Evolutionary conservation across 257 asterid species (phyloP), one percentile per base, ranked within the genome.

Genomic region (Solanum verrucosum): DNA sequence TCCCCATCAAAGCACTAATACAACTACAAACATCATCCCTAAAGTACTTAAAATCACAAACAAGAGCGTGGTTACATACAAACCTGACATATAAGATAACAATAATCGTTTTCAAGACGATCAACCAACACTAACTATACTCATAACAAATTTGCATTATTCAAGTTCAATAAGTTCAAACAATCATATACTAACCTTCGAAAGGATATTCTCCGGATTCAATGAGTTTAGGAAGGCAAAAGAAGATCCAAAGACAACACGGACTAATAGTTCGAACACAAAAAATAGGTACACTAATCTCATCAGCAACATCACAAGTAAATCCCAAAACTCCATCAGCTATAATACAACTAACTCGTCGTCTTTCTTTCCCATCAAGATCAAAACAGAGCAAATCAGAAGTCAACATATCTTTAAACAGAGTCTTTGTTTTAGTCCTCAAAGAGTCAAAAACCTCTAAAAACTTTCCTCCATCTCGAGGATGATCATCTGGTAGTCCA

Each of bases 141-240:
- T 63, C 29, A 1, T 23, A 60, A 23, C 14, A 60, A 23, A 23
- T 23, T 60, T 60, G 7, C 31, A 60, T 4, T 52, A 60, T 4
- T 52, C 63, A 52, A 52, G 56, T 11, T 4, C 52, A 46, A 46
- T 4, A 13, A 49, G 63, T 52, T 52, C 63, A 52, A 52, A 18
- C 10, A 52, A 52, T 1, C 63, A 52, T 52, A 52, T 52, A 78
- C 71, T 5, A 86, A 93, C 93, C 92, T 88, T 46, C 29, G 25
- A 95, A 83, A 16, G 94, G 95, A 46, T 90, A 35, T n/a, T 95
- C 98, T 21, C 93, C 95, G 7, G 95, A 92, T 86, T 94, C 90
- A 88, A 93, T 90, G 38, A 94, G 92, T 46, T 91, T 74, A 15
- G 91, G 89, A 35, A 93, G 92, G 16, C 93, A 90, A 87, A 88